phyloP scores from a whole-genome alignment of 495 filamentous ascomycete genomes.

The Penicilliopsis zonata region DNA sequence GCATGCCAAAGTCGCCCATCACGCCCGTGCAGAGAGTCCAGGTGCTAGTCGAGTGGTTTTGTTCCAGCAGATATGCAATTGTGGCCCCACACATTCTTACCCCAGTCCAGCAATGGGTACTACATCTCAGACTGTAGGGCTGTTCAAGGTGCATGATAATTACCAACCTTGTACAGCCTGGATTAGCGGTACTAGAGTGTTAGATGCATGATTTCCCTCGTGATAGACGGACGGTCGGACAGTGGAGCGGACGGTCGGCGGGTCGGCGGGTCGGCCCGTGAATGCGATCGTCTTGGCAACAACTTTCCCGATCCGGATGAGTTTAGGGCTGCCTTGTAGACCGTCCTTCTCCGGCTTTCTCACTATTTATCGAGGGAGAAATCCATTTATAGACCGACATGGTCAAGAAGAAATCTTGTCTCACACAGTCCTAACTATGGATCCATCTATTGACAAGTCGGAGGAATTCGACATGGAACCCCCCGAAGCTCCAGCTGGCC shows the following conservation, averaged over 20 bases:
- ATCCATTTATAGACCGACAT: neutral
- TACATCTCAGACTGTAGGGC: too few relatives aligned
- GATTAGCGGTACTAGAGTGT: too few relatives aligned
- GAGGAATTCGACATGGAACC: conserved; percentile 1
- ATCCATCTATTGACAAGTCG: neutral
- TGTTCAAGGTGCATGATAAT: too few relatives aligned
- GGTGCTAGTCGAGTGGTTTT: too few relatives aligned
- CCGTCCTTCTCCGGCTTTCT: neutral
- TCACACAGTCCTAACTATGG: neutral
- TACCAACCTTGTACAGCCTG: too few relatives aligned
- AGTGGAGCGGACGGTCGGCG: neutral
- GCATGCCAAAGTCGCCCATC: too few relatives aligned
- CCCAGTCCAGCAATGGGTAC: too few relatives aligned
- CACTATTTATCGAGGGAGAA: too few relatives aligned
- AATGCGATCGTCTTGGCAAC: neutral
- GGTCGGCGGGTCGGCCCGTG: neutral
- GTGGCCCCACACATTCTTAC: too few relatives aligned
- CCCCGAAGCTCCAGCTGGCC: conserved; percentile 1
- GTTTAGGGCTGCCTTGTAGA: neutral
- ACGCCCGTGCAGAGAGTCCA: too few relatives aligned
- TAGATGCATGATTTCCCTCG: too few relatives aligned
- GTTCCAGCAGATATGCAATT: too few relatives aligned
- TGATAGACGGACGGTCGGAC: neutral
- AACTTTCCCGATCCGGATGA: neutral
- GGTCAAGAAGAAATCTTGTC: neutral